Base-by-base conservation (phyloP, 208 protist species). In the Crithidia sp. region DNA sequence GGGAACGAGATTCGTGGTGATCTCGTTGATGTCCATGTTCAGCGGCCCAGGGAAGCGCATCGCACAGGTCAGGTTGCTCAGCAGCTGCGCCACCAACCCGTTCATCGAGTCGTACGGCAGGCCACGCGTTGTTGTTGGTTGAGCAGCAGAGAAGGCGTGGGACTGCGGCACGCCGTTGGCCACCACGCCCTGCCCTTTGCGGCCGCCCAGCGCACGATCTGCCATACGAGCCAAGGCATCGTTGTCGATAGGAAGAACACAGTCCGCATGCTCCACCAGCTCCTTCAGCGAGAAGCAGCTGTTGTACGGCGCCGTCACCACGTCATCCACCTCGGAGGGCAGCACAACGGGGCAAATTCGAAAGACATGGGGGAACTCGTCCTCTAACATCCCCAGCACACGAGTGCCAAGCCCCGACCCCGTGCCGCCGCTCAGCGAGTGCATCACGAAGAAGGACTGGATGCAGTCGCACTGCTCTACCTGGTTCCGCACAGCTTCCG, bases 1-100 rank as follows among this genome's bases (percentile, higher is more conserved):
- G 4, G 98, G 98, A n/a, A 99, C 96, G 9, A 99, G 84, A 71
- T 99, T 99, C 9, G 97, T 99, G 2, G 96, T 98, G 67, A 99
- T 91, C 66, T 99, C 98, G 81, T 98, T 98, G 44, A 99, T 94
- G 79, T 99, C 98, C 76, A 99, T 95, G 80, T 99, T 99, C 19
- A 99, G 87, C 40, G 94, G 83, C 2, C 98, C 98, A 12, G 89
- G 90, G 71, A 98, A 98, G 57, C 97, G 91, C 86, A 98, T 96
- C 16, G 91, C 93, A 53, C 94, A 96, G 0, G 98, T 99, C 7
- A 99, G 78, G 76, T 98, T 92, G 75, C 92, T 96, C 45, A 99
- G 85, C 77, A 99, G 78, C 59, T 98, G 90, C 40, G 97, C 98
- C 9, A 96, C 98, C 19, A 99, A 90, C 14, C 86, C 89, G 82